Conservation (phyloP, 2,329 filamentous ascomycete species). For the Chaetomiaceae sp. region DNA sequence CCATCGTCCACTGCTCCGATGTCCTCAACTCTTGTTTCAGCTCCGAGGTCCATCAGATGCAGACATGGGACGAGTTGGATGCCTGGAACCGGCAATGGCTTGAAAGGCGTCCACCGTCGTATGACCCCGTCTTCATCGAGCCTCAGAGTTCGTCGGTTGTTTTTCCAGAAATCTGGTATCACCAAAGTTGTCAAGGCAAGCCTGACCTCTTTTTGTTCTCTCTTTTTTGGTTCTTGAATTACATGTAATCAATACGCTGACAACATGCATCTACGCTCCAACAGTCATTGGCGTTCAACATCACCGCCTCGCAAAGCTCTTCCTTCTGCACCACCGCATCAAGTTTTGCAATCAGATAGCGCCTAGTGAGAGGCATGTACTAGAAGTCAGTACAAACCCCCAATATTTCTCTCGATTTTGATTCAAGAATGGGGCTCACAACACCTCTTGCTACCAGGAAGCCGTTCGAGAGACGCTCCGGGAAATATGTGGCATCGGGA, state of each 20-base stretch:
- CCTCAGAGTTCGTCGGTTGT: slow-evolving; percentile 21
- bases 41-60: slow-evolving; percentile 29
- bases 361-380: slow-evolving; percentile 27
- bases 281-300: slow-evolving; percentile 56
- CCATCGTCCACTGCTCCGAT: slow-evolving; percentile 58
- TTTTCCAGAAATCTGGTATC: slow-evolving; percentile 56
- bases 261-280: neutral
- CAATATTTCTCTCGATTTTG: no score
- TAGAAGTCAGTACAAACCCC: slow-evolving; percentile 3
- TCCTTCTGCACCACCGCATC: slow-evolving; percentile 53
- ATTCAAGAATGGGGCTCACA: neutral
- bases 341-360: slow-evolving; percentile 24
- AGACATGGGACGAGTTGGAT: slow-evolving; percentile 41
- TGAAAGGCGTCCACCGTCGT: slow-evolving; percentile 44
- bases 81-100: slow-evolving; percentile 45
- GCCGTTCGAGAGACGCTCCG: slow-evolving; percentile 45
- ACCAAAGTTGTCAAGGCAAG: slow-evolving; percentile 50
- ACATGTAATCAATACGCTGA: neutral
- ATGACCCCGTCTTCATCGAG: slow-evolving; percentile 47
- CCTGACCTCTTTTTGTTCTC: slow-evolving; percentile 1
- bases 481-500: slow-evolving; percentile 53
- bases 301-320: slow-evolving; percentile 52
- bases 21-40: slow-evolving; percentile 60
- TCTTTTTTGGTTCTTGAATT: no score
- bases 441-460: slow-evolving; percentile 31